A percentile compares a stretch with the other conserved stretches of the same genome.
These are phyloP conservation scores for Rugonectria rugulosa DNA, from an alignment of 2,329 filamentous ascomycete species.

Conservation along the genomic window DNA sequence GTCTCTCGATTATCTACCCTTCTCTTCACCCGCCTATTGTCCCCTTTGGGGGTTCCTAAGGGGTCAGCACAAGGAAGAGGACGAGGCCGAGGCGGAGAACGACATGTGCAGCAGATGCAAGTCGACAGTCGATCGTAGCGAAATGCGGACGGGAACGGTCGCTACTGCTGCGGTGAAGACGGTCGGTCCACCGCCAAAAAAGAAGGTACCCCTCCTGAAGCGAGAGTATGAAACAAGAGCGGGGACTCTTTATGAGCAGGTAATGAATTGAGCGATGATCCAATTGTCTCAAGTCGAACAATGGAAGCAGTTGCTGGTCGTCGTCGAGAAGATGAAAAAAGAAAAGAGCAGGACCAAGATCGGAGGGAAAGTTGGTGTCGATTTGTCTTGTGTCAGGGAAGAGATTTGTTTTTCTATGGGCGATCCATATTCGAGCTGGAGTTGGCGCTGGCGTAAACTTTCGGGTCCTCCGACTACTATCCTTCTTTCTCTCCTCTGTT, in stretches of 20 bases:
- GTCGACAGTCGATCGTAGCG: neutral
- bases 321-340: no score
- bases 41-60: constrained; percentile 31
- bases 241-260: neutral
- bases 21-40: constrained; percentile 6
- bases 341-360: no score
- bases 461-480: constrained; percentile 5
- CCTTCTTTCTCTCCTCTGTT: no score
- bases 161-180: neutral
- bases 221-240: constrained; percentile 3
- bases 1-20: constrained; percentile 11
- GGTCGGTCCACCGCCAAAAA: constrained; percentile 1
- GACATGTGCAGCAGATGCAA: constrained; percentile 33
- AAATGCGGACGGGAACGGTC: constrained; percentile 3
- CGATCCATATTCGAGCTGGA: constrained; percentile 13
- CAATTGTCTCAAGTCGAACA: no score
- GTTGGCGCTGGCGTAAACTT: neutral
- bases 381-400: neutral
- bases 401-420: constrained; percentile 9
- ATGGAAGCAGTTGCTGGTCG: no score
- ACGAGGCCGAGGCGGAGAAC: constrained; percentile 24
- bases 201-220: constrained; percentile 8
- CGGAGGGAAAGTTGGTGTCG: neutral
- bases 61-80: constrained; percentile 29
- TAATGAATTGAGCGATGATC: neutral